Conservation (phyloP, 768 basidiomycete genomes). For the Hemileccinum rubropunctum region DNA sequence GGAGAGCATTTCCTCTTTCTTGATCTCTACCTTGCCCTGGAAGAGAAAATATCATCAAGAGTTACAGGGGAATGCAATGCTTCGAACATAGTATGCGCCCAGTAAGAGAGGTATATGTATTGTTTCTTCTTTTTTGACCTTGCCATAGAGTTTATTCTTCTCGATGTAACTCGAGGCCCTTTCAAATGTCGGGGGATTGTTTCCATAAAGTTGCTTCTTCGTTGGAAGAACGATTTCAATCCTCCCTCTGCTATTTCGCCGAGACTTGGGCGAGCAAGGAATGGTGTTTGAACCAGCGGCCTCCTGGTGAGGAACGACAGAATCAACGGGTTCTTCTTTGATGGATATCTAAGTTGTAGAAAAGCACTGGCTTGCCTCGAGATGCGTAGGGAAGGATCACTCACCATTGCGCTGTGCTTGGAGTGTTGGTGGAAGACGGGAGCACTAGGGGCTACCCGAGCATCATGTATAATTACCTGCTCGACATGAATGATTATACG, state of each 20-base stretch:
- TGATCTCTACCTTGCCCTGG: slow-evolving; percentile 13
- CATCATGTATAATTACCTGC: no score
- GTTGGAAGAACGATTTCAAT: slow-evolving; percentile 16
- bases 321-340: slow-evolving; percentile 10
- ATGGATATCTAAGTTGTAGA: slow-evolving; percentile 2
- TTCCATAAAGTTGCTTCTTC: slow-evolving; percentile 2
- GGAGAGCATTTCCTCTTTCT: slow-evolving; percentile 19
- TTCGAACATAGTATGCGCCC: no score
- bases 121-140: slow-evolving; percentile 16
- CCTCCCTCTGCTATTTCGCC: not conserved
- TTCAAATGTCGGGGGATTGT: slow-evolving; percentile 9
- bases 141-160: not conserved
- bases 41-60: not conserved
- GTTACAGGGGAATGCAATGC: no score
- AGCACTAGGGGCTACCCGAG: no score
- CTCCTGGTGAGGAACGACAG: not conserved
- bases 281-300: not conserved
- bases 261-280: not conserved
- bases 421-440: no score
- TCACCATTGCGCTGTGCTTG: slow-evolving; percentile 7
- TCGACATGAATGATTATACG: no score
- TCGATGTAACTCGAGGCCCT: slow-evolving; percentile 7
- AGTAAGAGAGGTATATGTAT: no score
- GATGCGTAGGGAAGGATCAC: not conserved
- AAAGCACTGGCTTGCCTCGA: not conserved